phyloP scores from a whole-genome alignment of 2,329 filamentous ascomycete genomes.

The Fusarium buxicola region DNA sequence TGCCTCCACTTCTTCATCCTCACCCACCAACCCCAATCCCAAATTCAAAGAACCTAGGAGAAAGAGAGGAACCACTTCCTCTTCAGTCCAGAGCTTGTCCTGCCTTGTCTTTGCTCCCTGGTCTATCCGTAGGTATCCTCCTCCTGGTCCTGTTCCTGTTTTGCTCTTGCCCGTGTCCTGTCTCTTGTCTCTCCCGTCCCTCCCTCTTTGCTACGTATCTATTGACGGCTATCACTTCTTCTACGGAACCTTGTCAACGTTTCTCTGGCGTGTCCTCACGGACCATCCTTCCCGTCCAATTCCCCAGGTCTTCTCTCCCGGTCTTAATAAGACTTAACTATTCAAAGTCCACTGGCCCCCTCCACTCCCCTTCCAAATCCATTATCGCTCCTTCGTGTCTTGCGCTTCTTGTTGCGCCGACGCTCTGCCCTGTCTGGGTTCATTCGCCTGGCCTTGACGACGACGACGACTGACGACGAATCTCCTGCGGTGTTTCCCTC shows the following conservation, averaged over 20 bases:
- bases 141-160: neutral
- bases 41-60: neutral
- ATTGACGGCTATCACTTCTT: neutral
- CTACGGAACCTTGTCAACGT: slow-evolving; percentile 26
- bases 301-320: slow-evolving; percentile 34
- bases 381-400: slow-evolving; percentile 23
- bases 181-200: slow-evolving; percentile 2
- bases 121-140: neutral
- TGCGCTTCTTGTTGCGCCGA: slow-evolving; percentile 6
- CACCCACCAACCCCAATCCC: slow-evolving; percentile 11
- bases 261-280: slow-evolving; percentile 31
- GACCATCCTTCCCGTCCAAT: slow-evolving; percentile 34
- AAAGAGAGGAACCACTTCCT: slow-evolving; percentile 3
- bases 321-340: no score
- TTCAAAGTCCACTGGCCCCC: slow-evolving; percentile 16
- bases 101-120: slow-evolving; percentile 2
- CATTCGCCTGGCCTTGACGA: neutral
- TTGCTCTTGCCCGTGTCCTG: neutral
- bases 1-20: slow-evolving; percentile 32
- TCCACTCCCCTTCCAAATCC: slow-evolving; percentile 30
- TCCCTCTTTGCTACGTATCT: neutral
- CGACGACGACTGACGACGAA: neutral
- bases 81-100: neutral
- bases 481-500: neutral
- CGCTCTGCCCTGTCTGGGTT: neutral